Evolutionary conservation across 495 filamentous ascomycete genomes (phyloP).

Genomic region (Penicillium lagena): DNA sequence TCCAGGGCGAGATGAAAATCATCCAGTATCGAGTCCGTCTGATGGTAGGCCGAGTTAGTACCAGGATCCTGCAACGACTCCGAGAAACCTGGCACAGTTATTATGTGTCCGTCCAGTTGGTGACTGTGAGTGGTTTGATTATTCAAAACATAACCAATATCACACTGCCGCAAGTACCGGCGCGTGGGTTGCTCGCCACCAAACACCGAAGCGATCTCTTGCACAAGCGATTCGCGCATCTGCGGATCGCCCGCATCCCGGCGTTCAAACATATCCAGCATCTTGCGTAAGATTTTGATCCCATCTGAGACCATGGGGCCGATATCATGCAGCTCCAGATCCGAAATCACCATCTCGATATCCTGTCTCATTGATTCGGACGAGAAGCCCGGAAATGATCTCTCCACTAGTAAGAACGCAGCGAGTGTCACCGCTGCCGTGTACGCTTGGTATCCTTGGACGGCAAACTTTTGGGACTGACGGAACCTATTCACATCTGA

Average conservation of each 20-base stretch:
- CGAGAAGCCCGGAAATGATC: slow-evolving; percentile 5
- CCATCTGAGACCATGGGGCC: slow-evolving; percentile 4
- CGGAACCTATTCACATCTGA: background rate
- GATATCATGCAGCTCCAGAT: slow-evolving; percentile 2
- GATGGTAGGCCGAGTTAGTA: background rate
- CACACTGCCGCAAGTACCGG: slow-evolving; percentile 1
- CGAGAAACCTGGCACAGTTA: too few relatives aligned
- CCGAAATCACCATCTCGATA: slow-evolving; percentile 8
- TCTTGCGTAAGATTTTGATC: too few relatives aligned
- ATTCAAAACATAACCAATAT: background rate
- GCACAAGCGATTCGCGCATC: background rate
- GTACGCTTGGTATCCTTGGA: slow-evolving; percentile 2
- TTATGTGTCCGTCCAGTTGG: too few relatives aligned
- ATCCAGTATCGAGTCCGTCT: background rate
- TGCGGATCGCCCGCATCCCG: too few relatives aligned
- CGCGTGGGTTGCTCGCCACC: slow-evolving; percentile 3
- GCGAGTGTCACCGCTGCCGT: too few relatives aligned
- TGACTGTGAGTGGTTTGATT: too few relatives aligned
- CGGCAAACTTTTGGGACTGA: background rate
- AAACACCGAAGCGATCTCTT: slow-evolving; percentile 4
- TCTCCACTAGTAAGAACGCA: background rate
- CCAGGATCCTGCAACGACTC: too few relatives aligned
- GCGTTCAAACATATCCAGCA: too few relatives aligned
- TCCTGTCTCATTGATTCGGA: slow-evolving; percentile 4
- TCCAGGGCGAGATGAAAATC: background rate